Evolutionary conservation across 2,329 filamentous ascomycete species (phyloP), one percentile per base, ranked within the genome.

Genomic region (Coniochaeta pulveracea): DNA sequence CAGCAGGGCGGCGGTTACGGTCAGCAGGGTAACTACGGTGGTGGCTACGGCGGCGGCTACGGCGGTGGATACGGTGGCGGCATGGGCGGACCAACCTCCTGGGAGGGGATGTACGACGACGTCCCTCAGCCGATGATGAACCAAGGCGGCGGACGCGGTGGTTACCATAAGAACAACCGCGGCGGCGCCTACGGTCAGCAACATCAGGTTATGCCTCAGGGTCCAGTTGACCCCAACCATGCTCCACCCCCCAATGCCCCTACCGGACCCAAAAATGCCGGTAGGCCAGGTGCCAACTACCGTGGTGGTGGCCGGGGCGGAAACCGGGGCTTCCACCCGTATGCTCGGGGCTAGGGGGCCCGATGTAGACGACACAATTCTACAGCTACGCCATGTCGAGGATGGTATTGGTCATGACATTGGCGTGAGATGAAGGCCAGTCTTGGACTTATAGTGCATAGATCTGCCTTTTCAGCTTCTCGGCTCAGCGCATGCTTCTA

Each of bases 51-150:
- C 24, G 51, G 48, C 27, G 39, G 53, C 19, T 46, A 37, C 15
- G 49, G 54, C 22, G 51, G 48, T 28, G 38, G 14, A 26, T 16
- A 34, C 40, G 59, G 54, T 17, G 40, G 39, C 25, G 36, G 28
- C 5, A 59, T 57, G 37, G 51, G 48, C 33, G 52, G 55, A 11
- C 80, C 81, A n/a, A 85, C 83, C 16, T 88, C 80, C 25, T 95
- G 88, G 86, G 89, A 96, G 55, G 89, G 89, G 49, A 94, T 94
- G 86, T 96, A 95, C 55, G 89, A 96, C 52, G 89, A 95, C 53
- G 84, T 88, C 2, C 88, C 86, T 11, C 85, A 89, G 51, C 85
- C 85, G 5, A 78, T 79, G 46, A 71, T 78, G 44, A 64, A 60
- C 45, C 56, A 57, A 36, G 62, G 60, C 11, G 68, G 63, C 29